These are phyloP conservation scores for Psilocybe sp. DNA, from an alignment of 768 basidiomycete species.

Conservation along the genomic window DNA sequence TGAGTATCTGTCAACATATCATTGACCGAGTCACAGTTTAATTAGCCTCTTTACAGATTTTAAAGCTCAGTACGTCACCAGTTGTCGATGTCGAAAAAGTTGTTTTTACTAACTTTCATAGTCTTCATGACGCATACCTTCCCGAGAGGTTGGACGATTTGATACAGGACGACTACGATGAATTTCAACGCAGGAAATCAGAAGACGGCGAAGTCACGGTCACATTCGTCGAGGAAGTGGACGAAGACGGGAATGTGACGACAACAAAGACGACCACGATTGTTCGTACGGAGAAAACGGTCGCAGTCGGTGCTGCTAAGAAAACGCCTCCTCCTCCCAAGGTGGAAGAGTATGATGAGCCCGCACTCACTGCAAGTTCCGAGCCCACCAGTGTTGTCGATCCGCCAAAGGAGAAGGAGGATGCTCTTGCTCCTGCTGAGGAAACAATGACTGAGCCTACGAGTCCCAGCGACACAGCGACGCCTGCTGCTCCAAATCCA, in stretches of 20 bases:
- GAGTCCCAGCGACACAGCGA: no score
- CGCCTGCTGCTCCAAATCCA: no score
- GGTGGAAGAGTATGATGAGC: not conserved
- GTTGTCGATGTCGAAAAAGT: conserved; percentile 4
- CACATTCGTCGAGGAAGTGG: conserved; percentile 17
- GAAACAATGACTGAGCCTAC: no score
- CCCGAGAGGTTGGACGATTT: conserved; percentile 7
- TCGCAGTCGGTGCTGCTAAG: conserved; percentile 16
- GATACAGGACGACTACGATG: conserved; percentile 26
- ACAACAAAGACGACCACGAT: conserved; percentile 28
- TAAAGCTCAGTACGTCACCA: conserved; percentile 27
- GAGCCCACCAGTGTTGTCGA: not conserved
- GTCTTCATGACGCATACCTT: conserved; percentile 27
- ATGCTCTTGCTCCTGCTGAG: no score
- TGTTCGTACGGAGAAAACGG: conserved; percentile 23
- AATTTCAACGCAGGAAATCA: conserved; percentile 30
- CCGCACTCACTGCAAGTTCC: not conserved
- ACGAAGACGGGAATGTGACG: conserved; percentile 23
- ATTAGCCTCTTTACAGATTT: conserved; percentile 24
- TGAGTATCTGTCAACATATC: conserved; percentile 18
- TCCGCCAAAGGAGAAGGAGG: not conserved
- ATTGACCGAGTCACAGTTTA: not conserved
- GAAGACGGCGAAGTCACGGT: conserved; percentile 19
- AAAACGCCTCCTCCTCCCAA: not conserved
- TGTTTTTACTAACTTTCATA: conserved; percentile 10